Percentiles rank a stretch among this genome's conserved stretches.
phyloP scores from a whole-genome alignment of 106 monocot species.

The Dendrobium catenatum region DNA sequence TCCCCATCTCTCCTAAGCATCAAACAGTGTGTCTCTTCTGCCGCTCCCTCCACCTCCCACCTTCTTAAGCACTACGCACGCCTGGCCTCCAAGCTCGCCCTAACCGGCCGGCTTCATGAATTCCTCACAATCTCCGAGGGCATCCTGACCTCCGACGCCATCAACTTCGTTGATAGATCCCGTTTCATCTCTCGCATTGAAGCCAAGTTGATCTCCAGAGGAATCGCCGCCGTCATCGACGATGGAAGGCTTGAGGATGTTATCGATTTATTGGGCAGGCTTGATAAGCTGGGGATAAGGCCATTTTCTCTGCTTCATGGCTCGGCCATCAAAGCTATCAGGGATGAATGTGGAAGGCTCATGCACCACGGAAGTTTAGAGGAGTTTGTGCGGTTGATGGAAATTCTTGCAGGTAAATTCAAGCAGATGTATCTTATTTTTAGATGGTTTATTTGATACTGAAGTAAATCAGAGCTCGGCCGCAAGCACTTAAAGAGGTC shows the following conservation, averaged over 20 bases:
- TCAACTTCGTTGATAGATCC: background rate
- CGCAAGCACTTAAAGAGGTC: background rate
- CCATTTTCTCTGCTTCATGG: background rate
- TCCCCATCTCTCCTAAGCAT: background rate
- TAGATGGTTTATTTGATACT: background rate
- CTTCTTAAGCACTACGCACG: background rate
- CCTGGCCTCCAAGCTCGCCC: conserved; percentile 3
- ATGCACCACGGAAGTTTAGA: background rate
- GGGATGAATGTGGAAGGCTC: background rate
- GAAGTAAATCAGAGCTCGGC: background rate
- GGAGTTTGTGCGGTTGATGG: background rate
- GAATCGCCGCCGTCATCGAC: background rate
- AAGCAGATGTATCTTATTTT: background rate
- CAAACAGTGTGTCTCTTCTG: background rate
- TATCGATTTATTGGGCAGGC: background rate
- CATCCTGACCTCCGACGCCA: background rate
- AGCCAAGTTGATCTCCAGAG: background rate
- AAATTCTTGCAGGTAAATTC: background rate
- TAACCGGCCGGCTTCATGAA: background rate
- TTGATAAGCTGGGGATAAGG: background rate
- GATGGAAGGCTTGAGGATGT: background rate
- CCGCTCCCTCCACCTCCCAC: background rate
- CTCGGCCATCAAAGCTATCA: background rate
- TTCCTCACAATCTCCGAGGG: background rate
- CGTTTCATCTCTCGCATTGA: background rate